phyloP scores from a whole-genome alignment of 1,284 basidiomycete species.

The Ceratobasidium theobromae region DNA sequence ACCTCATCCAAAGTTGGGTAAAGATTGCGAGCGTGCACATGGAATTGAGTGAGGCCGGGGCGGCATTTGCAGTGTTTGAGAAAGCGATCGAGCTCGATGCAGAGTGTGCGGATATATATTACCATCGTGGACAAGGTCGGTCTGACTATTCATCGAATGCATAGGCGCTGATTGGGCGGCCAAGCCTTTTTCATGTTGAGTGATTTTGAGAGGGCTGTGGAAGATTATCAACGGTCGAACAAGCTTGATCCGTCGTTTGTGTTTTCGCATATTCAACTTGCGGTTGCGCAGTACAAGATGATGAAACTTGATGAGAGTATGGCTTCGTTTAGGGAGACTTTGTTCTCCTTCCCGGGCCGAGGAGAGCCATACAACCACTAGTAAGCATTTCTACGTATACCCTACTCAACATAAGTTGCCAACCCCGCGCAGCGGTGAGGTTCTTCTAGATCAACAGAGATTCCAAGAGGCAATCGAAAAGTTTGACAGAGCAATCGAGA shows the following conservation, averaged over 20 bases:
- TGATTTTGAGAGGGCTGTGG: constrained; percentile 82
- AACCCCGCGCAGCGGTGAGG: constrained; percentile 73
- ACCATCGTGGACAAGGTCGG: constrained; percentile 94
- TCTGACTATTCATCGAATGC: constrained; percentile 5
- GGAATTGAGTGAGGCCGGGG: constrained; percentile 83
- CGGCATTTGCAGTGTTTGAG: constrained; percentile 90
- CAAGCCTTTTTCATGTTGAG: constrained; percentile 97
- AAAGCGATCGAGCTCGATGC: constrained; percentile 82
- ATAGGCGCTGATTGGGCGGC: not conserved
- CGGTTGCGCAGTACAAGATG: constrained; percentile 95
- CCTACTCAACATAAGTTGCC: not conserved
- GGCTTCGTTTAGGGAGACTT: constrained; percentile 83
- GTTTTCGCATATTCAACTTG: constrained; percentile 95
- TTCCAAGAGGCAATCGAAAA: constrained; percentile 92
- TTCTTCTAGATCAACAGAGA: constrained; percentile 89
- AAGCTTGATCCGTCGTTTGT: constrained; percentile 83
- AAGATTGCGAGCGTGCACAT: constrained; percentile 98
- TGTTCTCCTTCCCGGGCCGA: constrained; percentile 77
- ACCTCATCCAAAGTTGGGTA: constrained; percentile 88
- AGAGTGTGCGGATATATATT: constrained; percentile 94
- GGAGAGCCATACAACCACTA: constrained; percentile 92
- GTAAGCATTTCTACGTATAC: constrained; percentile 50
- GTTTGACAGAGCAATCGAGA: constrained; percentile 90
- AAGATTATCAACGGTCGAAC: constrained; percentile 89
- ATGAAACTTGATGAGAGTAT: constrained; percentile 78